A percentile compares a stretch with the other conserved stretches of the same genome.
These are phyloP conservation scores for Fusarium chlamydosporum DNA, from an alignment of 2,329 filamentous ascomycete genomes.

Conservation along the genomic window DNA sequence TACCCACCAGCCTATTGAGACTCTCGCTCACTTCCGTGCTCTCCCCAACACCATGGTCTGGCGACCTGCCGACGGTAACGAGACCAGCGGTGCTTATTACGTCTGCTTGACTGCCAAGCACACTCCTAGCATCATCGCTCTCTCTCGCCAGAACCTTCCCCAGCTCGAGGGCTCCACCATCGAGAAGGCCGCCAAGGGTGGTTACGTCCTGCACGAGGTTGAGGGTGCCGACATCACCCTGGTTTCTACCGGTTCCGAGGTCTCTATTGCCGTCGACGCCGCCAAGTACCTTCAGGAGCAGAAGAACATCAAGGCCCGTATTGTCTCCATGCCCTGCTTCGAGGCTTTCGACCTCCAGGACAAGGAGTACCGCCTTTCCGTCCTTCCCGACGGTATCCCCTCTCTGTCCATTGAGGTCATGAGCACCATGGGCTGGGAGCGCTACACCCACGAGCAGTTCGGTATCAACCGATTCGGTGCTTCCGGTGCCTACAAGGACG, in stretches of 20 bases:
- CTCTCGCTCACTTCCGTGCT: slow-evolving; percentile 96
- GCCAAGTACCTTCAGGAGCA: slow-evolving; percentile 92
- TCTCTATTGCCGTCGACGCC: slow-evolving; percentile 92
- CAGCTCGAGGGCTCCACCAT: slow-evolving; percentile 96
- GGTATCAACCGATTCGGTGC: slow-evolving; percentile 99
- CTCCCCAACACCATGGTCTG: slow-evolving; percentile 99
- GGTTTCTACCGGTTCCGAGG: slow-evolving; percentile 95
- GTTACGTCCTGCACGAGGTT: slow-evolving; percentile 89
- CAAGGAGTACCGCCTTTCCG: slow-evolving; percentile 94
- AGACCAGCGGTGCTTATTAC: slow-evolving; percentile 98
- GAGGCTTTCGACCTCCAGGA: slow-evolving; percentile 95
- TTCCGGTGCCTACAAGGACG: slow-evolving; percentile 95
- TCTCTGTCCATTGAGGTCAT: slow-evolving; percentile 95
- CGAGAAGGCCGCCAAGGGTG: slow-evolving; percentile 92
- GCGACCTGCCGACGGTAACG: slow-evolving; percentile 98
- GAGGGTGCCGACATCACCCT: slow-evolving; percentile 89
- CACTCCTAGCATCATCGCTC: slow-evolving; percentile 92
- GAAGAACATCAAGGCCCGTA: slow-evolving; percentile 86
- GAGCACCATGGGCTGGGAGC: slow-evolving; percentile 98
- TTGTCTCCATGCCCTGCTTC: slow-evolving; percentile 96
- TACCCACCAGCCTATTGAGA: slow-evolving; percentile 99
- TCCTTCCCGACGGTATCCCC: slow-evolving; percentile 94
- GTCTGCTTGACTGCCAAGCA: slow-evolving; percentile 89
- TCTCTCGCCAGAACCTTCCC: slow-evolving; percentile 98
- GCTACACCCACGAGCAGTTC: slow-evolving; percentile 99